phyloP scores from a whole-genome alignment of 768 basidiomycete species.

The Phlebiopsis gigantea region DNA sequence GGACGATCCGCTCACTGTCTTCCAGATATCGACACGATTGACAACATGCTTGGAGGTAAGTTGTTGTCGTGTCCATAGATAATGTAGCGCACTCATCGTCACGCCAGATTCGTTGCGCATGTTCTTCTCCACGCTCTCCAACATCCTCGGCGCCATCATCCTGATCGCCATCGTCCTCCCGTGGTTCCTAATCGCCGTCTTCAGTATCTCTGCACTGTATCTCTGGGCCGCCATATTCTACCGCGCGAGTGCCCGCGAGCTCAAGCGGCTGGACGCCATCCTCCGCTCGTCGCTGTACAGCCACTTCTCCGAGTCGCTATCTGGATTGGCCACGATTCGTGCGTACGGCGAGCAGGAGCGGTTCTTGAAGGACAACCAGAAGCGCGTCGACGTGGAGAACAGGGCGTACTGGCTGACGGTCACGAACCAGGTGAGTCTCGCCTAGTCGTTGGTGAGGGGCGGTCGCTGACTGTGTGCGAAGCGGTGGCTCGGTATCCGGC shows the following conservation, averaged over 20 bases:
- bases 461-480: conserved; percentile 69
- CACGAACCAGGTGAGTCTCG: conserved; percentile 57
- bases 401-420: conserved; percentile 86
- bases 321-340: conserved; percentile 82
- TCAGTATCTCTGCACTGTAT: conserved; percentile 55
- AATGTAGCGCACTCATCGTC: conserved; percentile 8
- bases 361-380: conserved; percentile 71
- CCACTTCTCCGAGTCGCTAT: conserved; percentile 88
- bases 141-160: conserved; percentile 72
- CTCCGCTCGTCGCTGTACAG: conserved; percentile 83
- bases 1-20: conserved; percentile 10
- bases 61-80: conserved; percentile 26
- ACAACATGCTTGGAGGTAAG: conserved; percentile 52
- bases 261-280: conserved; percentile 74
- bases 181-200: conserved; percentile 79
- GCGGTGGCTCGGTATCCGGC: conserved; percentile 84
- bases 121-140: conserved; percentile 56
- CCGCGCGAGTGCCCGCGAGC: conserved; percentile 77
- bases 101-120: conserved; percentile 61
- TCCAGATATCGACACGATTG: conserved; percentile 70
- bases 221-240: conserved; percentile 76
- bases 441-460: conserved; percentile 27
- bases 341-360: conserved; percentile 79
- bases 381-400: conserved; percentile 80
- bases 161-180: conserved; percentile 73